Evolutionary conservation across 495 filamentous ascomycete genomes (phyloP).

Genomic region (Daldinia loculata): DNA sequence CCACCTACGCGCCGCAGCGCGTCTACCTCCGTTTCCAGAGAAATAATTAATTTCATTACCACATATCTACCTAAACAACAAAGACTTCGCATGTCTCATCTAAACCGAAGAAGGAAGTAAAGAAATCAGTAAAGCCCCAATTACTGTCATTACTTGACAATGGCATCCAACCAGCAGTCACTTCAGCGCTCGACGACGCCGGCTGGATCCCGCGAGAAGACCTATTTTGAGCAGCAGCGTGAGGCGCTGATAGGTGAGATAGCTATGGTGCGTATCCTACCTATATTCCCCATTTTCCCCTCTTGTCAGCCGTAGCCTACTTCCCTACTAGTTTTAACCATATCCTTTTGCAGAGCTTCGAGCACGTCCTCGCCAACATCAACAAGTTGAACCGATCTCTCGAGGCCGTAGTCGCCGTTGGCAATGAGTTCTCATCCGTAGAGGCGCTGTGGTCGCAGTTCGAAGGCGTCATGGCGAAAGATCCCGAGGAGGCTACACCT

Average conservation of each 20-base stretch:
- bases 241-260: constrained; percentile 80
- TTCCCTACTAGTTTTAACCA: background rate
- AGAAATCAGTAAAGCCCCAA: too few relatives aligned
- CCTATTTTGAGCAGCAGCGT: constrained; percentile 82
- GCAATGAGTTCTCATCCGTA: constrained; percentile 96
- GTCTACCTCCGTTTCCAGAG: background rate
- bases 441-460: constrained; percentile 97
- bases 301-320: background rate
- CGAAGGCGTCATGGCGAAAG: constrained; percentile 92
- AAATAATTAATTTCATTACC: background rate
- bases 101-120: too few relatives aligned
- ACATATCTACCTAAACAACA: background rate
- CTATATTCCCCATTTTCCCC: background rate
- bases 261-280: constrained; percentile 65
- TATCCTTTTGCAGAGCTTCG: constrained; percentile 71
- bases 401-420: constrained; percentile 92
- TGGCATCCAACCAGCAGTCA: constrained; percentile 43
- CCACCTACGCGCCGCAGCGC: background rate
- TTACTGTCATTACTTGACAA: constrained; percentile 15
- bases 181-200: constrained; percentile 44
- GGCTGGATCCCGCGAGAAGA: constrained; percentile 49
- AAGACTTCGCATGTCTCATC: too few relatives aligned
- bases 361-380: constrained; percentile 93
- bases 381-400: constrained; percentile 93
- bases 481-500: constrained; percentile 57